Conservation (phyloP, 441 rosid species). For the Hura crepitans region DNA sequence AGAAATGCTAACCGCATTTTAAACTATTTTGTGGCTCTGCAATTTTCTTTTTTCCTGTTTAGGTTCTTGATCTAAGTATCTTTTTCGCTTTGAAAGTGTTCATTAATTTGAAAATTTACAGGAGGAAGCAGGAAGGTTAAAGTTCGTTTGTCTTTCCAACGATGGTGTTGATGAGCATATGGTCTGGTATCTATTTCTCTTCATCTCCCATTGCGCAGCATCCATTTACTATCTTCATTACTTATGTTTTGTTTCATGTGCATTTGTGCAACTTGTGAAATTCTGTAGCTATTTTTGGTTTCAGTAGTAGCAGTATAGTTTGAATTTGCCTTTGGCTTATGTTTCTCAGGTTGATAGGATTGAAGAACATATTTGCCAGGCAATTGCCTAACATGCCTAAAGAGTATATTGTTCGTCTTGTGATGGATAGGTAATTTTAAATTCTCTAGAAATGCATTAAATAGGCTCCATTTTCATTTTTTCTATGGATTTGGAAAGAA, state of each 20-base stretch:
- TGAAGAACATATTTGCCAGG: slow-evolving; percentile 96
- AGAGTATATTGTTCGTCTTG: slow-evolving; percentile 97
- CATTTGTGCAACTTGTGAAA: not conserved
- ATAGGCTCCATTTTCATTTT: not conserved
- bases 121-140: slow-evolving; percentile 95
- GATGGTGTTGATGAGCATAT: slow-evolving; percentile 88
- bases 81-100: not conserved
- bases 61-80: not conserved
- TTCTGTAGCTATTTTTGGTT: not conserved
- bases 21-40: not conserved
- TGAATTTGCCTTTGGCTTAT: slow-evolving; percentile 13
- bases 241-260: slow-evolving; percentile 7
- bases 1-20: not conserved
- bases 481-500: not conserved
- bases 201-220: slow-evolving; percentile 1
- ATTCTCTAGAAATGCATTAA: slow-evolving; percentile 3
- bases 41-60: not conserved
- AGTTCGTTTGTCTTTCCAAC: slow-evolving; percentile 74
- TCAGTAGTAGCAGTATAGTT: slow-evolving; percentile 9
- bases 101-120: slow-evolving; percentile 27
- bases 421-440: slow-evolving; percentile 83
- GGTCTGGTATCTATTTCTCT: slow-evolving; percentile 74
- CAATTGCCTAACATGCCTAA: slow-evolving; percentile 99
- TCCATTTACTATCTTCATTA: not conserved
- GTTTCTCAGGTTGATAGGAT: slow-evolving; percentile 78